A percentile compares a stretch with the other conserved stretches of the same genome.
Conservation (phyloP, 805 yeast genomes). For the Vanderwaltozyma polyspora region DNA sequence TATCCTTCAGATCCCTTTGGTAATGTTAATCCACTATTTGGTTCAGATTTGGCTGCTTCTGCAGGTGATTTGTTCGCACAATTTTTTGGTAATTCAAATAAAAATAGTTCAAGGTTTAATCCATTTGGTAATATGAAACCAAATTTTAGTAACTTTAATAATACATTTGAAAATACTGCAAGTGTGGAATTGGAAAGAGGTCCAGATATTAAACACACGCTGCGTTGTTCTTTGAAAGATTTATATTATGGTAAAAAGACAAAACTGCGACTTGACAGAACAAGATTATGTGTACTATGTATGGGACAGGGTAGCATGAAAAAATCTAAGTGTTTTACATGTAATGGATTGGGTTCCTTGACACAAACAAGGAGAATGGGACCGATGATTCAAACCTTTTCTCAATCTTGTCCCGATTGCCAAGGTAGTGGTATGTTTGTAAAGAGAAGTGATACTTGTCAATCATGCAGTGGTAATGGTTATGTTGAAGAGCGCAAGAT, state of each 20-base stretch:
- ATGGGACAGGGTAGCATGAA: constrained; percentile 39
- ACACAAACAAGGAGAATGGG: constrained; percentile 34
- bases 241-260: constrained; percentile 46
- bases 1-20: background rate
- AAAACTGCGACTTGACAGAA: constrained; percentile 44
- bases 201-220: constrained; percentile 44
- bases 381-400: constrained; percentile 32
- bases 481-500: constrained; percentile 38
- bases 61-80: constrained; percentile 24
- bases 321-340: constrained; percentile 26
- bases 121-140: background rate
- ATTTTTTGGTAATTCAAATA: constrained; percentile 14
- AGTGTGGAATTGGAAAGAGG: constrained; percentile 27
- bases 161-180: background rate
- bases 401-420: constrained; percentile 36
- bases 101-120: background rate
- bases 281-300: constrained; percentile 39
- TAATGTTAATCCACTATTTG: background rate
- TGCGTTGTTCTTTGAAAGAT: constrained; percentile 43
- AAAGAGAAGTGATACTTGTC: constrained; percentile 28
- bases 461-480: constrained; percentile 35
- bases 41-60: constrained; percentile 6
- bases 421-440: constrained; percentile 32
- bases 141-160: background rate
- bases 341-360: constrained; percentile 35